phyloP scores from a whole-genome alignment of 208 protist genomes.

The Phytomonas francai region DNA sequence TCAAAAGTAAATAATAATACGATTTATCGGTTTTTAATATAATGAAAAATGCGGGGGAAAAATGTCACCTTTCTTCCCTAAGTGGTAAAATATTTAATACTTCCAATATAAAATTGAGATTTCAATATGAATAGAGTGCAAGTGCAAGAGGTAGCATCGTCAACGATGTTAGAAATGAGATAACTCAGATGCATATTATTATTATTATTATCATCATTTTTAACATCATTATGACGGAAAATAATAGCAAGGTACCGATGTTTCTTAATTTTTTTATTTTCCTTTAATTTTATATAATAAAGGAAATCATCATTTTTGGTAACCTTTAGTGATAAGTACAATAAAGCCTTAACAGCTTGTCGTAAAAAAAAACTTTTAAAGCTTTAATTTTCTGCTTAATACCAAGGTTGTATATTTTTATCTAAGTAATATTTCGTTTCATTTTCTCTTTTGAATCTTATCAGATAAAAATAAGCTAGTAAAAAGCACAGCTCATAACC shows the following conservation, averaged over 20 bases:
- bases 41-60: not conserved
- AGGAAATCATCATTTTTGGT: constrained; percentile 4
- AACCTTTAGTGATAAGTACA: constrained; percentile 5
- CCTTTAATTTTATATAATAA: constrained; percentile 7
- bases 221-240: not conserved
- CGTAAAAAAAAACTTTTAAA: constrained; percentile 8
- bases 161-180: not conserved
- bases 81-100: not conserved
- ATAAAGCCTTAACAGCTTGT: not conserved
- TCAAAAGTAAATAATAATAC: constrained; percentile 2
- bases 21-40: not conserved
- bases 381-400: not conserved
- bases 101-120: not conserved
- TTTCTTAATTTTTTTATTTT: constrained; percentile 5
- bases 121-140: not conserved
- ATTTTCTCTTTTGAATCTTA: too few relatives aligned
- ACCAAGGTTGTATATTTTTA: too few relatives aligned
- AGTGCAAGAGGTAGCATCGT: not conserved
- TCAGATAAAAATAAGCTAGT: too few relatives aligned
- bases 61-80: not conserved
- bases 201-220: constrained; percentile 2
- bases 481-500: too few relatives aligned
- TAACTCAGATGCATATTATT: not conserved
- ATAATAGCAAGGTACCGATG: constrained; percentile 1
- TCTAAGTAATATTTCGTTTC: too few relatives aligned